These are phyloP conservation scores for Hygrocybe punicea DNA, from an alignment of 768 basidiomycete species.

Conservation along the genomic window DNA sequence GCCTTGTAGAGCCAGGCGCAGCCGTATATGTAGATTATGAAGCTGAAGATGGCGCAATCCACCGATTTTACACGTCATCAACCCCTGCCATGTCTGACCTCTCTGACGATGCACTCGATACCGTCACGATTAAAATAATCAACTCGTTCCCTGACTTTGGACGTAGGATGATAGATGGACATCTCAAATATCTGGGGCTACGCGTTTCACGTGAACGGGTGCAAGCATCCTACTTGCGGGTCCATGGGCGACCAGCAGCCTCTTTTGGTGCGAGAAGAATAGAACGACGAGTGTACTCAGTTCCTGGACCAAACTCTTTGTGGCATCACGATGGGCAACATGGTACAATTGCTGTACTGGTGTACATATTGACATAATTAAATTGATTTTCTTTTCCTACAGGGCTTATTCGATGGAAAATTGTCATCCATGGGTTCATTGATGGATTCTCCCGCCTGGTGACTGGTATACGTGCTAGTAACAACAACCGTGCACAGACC, in stretches of 20 bases:
- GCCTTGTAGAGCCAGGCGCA: constrained; percentile 18
- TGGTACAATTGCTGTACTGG: constrained; percentile 22
- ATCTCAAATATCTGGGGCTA: constrained; percentile 20
- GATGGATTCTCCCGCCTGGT: constrained; percentile 41
- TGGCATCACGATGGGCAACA: constrained; percentile 42
- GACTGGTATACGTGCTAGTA: constrained; percentile 32
- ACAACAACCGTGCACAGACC: constrained; percentile 42
- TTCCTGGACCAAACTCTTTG: constrained; percentile 36
- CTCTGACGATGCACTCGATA: constrained; percentile 23
- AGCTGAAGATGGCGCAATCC: constrained; percentile 13
- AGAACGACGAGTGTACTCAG: constrained; percentile 26
- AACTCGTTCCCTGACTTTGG: constrained; percentile 26
- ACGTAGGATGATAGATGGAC: constrained; percentile 22
- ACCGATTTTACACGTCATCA: constrained; percentile 9
- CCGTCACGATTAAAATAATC: constrained; percentile 16
- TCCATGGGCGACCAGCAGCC: constrained; percentile 19
- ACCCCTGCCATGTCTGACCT: constrained; percentile 13
- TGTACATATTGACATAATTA: neutral
- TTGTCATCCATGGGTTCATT: constrained; percentile 42
- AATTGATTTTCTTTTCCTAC: constrained; percentile 7
- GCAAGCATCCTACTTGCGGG: constrained; percentile 13
- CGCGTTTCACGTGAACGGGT: constrained; percentile 19
- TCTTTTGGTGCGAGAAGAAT: constrained; percentile 26
- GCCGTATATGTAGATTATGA: constrained; percentile 11
- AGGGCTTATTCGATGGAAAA: constrained; percentile 37